A percentile compares a stretch with the other conserved stretches of the same genome.
These are phyloP conservation scores for Russula earlei DNA, from an alignment of 768 basidiomycete genomes.

Conservation along the genomic window DNA sequence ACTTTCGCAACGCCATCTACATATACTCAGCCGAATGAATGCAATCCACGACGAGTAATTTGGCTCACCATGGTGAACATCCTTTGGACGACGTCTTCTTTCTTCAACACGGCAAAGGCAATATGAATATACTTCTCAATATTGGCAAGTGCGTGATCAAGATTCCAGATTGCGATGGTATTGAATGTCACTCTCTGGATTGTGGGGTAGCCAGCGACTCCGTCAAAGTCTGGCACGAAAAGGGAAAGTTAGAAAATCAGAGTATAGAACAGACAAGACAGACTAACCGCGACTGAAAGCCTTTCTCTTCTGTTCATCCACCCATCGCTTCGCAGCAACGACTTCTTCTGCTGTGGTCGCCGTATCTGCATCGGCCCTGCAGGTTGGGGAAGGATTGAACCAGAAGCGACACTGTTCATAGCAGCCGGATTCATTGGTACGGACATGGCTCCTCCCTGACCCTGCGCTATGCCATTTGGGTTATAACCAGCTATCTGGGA, in stretches of 20 bases:
- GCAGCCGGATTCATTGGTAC: background rate
- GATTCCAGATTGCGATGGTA: slow-evolving; percentile 9
- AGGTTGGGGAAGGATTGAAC: background rate
- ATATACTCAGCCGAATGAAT: background rate
- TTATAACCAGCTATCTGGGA: background rate
- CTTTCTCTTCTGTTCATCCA: background rate
- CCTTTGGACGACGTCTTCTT: background rate
- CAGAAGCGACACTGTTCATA: background rate
- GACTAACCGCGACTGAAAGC: background rate
- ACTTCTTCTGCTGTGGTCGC: background rate
- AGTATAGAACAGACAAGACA: background rate
- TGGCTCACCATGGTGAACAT: slow-evolving; percentile 7
- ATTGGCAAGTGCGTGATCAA: background rate
- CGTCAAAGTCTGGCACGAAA: background rate
- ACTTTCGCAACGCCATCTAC: slow-evolving; percentile 8
- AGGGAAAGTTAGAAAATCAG: background rate
- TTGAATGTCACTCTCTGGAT: background rate
- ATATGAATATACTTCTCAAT: slow-evolving; percentile 8
- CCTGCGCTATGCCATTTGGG: background rate
- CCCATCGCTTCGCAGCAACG: background rate
- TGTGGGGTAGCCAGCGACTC: background rate
- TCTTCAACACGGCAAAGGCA: slow-evolving; percentile 1
- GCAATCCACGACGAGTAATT: background rate
- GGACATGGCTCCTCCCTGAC: background rate
- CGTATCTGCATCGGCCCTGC: background rate